A percentile compares a stretch with the other conserved stretches of the same genome.
Conservation (phyloP, 257 asterid genomes). For the Knoxia roxburghii region DNA sequence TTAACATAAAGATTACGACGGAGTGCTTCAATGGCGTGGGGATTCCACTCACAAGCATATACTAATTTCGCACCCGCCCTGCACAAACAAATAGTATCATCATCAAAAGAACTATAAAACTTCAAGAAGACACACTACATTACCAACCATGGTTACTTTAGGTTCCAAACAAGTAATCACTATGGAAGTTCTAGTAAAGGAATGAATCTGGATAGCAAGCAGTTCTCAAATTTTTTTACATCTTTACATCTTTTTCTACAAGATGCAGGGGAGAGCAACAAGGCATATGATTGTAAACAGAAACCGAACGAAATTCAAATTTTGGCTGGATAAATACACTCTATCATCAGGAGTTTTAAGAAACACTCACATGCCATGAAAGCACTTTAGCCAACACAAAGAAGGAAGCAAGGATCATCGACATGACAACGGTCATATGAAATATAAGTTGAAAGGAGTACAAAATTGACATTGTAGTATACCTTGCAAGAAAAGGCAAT, state of each 20-base stretch:
- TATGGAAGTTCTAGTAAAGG: background rate
- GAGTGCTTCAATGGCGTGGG: constrained; percentile 84
- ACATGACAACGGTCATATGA: background rate
- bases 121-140: constrained; percentile 11
- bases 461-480: constrained; percentile 10
- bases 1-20: constrained; percentile 62
- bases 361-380: background rate
- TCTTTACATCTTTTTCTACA: background rate
- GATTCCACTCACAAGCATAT: constrained; percentile 98
- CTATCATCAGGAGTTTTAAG: background rate
- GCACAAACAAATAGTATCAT: constrained; percentile 19
- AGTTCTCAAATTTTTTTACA: too few relatives aligned
- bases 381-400: background rate
- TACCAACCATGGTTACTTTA: background rate
- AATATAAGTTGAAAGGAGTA: background rate
- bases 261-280: background rate
- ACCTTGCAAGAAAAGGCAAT: constrained; percentile 95
- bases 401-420: background rate
- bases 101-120: constrained; percentile 10
- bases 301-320: background rate
- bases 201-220: background rate
- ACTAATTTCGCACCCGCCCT: constrained; percentile 82
- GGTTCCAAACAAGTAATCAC: background rate
- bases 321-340: background rate
- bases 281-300: background rate